phyloP scores from a whole-genome alignment of 208 protist genomes.

The Naegleria gruberi region DNA sequence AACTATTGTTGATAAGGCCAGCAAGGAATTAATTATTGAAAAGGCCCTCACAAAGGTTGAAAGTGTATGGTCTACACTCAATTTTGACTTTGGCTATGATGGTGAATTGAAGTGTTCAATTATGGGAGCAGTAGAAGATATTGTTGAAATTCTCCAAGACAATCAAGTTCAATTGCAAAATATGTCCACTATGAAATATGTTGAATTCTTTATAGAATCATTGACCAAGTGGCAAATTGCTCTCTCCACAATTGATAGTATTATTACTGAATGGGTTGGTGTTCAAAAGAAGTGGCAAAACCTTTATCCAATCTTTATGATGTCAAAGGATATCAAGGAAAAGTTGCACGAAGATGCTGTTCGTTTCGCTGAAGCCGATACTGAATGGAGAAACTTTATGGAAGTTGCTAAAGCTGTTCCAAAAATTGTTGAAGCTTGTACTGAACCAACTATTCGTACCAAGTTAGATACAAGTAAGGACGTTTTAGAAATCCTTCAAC shows the following conservation, averaged over 20 bases:
- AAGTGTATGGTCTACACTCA: slow-evolving; percentile 80
- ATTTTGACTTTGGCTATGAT: slow-evolving; percentile 76
- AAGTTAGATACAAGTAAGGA: slow-evolving; percentile 38
- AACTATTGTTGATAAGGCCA: slow-evolving; percentile 91
- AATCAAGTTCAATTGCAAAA: slow-evolving; percentile 86
- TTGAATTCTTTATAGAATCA: slow-evolving; percentile 89
- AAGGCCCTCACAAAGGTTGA: slow-evolving; percentile 89
- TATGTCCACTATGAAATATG: slow-evolving; percentile 86
- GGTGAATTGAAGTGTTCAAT: slow-evolving; percentile 71
- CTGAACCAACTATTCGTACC: neutral
- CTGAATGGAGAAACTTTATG: slow-evolving; percentile 33
- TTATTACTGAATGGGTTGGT: slow-evolving; percentile 85
- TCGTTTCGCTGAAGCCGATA: slow-evolving; percentile 49
- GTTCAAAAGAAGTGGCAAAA: slow-evolving; percentile 94
- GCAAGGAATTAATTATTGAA: slow-evolving; percentile 93
- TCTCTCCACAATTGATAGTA: slow-evolving; percentile 86
- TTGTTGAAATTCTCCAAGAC: slow-evolving; percentile 88
- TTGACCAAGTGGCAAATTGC: slow-evolving; percentile 89
- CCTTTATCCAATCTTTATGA: slow-evolving; percentile 94
- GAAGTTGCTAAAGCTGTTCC: slow-evolving; percentile 25
- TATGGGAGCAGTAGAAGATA: slow-evolving; percentile 78
- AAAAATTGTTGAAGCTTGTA: slow-evolving; percentile 43
- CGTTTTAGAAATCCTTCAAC: slow-evolving; percentile 48
- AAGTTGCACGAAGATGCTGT: slow-evolving; percentile 86
- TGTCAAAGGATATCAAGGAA: slow-evolving; percentile 89